phyloP scores from a whole-genome alignment of 805 yeast genomes.

The Candida tibetensis region DNA sequence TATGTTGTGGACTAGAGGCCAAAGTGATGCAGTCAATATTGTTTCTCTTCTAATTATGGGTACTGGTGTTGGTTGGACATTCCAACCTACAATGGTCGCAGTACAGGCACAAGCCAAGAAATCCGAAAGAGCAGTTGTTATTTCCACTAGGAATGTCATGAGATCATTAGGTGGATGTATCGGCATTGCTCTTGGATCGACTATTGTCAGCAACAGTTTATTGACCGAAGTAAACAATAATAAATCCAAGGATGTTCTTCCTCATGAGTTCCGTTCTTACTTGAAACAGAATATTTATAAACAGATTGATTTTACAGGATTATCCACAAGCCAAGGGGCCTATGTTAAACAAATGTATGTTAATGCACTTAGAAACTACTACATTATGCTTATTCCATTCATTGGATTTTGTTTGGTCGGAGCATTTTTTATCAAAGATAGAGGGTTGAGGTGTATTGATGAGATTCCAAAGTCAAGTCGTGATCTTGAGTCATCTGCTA shows the following conservation, averaged over 20 bases:
- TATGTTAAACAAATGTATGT: conserved; percentile 18
- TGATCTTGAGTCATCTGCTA: conserved; percentile 9
- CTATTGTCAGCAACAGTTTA: conserved; percentile 36
- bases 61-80: conserved; percentile 46
- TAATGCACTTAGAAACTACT: conserved; percentile 18
- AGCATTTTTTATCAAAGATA: conserved; percentile 34
- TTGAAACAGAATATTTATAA: conserved; percentile 23
- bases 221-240: conserved; percentile 17
- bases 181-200: conserved; percentile 50
- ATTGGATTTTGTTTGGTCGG: conserved; percentile 19
- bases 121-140: conserved; percentile 57
- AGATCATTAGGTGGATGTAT: conserved; percentile 63
- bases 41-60: conserved; percentile 30
- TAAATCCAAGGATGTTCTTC: conserved; percentile 8
- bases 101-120: conserved; percentile 50
- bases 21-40: conserved; percentile 30
- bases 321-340: conserved; percentile 17
- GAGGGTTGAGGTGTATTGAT: conserved; percentile 37
- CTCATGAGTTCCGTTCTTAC: conserved; percentile 14
- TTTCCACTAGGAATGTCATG: conserved; percentile 53
- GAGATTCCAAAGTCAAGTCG: conserved; percentile 16
- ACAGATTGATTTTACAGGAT: conserved; percentile 21
- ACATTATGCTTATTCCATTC: conserved; percentile 21
- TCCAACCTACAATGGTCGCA: conserved; percentile 58
- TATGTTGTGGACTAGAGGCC: conserved; percentile 27